Evolutionary conservation across 2,329 filamentous ascomycete species (phyloP), one percentile per base, ranked within the genome.

Genomic region (Fusarium albosuccineum): DNA sequence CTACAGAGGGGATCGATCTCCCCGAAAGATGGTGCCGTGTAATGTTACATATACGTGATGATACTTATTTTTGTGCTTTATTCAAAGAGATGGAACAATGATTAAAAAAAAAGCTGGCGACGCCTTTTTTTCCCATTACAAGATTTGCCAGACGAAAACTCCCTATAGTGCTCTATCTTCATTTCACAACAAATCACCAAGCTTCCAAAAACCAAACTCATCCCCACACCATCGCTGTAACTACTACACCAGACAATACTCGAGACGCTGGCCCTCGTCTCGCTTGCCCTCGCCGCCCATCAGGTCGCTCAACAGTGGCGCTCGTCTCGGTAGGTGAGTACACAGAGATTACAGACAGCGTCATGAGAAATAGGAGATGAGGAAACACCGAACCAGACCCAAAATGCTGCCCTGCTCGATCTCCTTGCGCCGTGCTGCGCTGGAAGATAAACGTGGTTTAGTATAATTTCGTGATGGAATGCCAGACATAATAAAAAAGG

Each of bases 361-460:
- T 72, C 61, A 66, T 71, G 68, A 72, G 64, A 73, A 70, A 73
- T 71, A 76, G 66, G 68, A 75, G 55, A 73, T 55, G 67, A 71
- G 70, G 68, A 70, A 75, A 74, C 61, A 75, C 70, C 73, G 68
- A 72, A 75, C 72, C 74, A 76, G 66, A 79, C 66, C 66, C 75
- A 76, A 76, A 79, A 80, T 78, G 77, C 76, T 77, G 72, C 71
- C 77, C 75, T 74, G 69, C 71, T 76, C 77, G 70, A 74, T 76
- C 77, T 73, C 73, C 74, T 63, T 77, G 77, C 78, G 77, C 77
- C 75, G 72, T 77, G 75, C 74, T 77, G 78, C 76, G 77, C 78
- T 77, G 73, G 74, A 78, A 75, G 74, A 74, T 75, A 75, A 73
- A 76, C 71, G 67, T 72, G 66, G 71, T 70, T 77, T 68, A 75